Base-by-base conservation (phyloP, 1,139 yeast genomes). In the Nematodospora anomalae region DNA sequence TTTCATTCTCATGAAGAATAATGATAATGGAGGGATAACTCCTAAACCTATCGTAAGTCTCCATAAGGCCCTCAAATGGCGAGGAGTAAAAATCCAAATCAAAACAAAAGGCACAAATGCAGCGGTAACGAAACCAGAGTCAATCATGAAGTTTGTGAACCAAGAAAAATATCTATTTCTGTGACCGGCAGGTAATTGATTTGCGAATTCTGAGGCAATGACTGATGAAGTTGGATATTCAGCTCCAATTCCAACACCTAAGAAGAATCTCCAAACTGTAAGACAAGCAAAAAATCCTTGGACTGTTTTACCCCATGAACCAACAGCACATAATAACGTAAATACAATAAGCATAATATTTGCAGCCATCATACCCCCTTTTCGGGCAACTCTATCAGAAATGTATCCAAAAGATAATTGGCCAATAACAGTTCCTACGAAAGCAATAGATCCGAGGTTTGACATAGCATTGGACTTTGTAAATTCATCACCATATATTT, bases 161-260 rank as follows among this genome's bases (percentile, higher is more conserved):
- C 92, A 81, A 40, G 81, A 76, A 55, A 89, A 89, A 70, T 84
- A 89, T 60, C 96, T 74, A 65, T 90, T 90, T 67, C 97, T 83
- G 42, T 75, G 72, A 42, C 95, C 95, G 10, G 80, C 72, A 18
- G 94, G 87, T 51, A 89, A 68, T 51, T 78, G 68, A 41, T 84
- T 80, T 28, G 95, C 83, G 32, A 95, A 94, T 63, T 90, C 97
- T 21, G 96, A 90, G 46, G 95, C 88, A 32, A 95, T 95, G 18
- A 90, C 94, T 2, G 96, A 85, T 26, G 96, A 88, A 16, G 95
- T 83, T 30, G 96, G 96, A 57, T 90, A 90, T 64, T 90, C 97
- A 35, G 95, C 90, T 48, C 92, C 92, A 52, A 79, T 77, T 45
- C 89, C 94, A 47, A 84, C 72, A 60, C 96, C 97, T 37, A 90